phyloP scores from a whole-genome alignment of 2,329 filamentous ascomycete genomes.

The Metarhizium rileyi region DNA sequence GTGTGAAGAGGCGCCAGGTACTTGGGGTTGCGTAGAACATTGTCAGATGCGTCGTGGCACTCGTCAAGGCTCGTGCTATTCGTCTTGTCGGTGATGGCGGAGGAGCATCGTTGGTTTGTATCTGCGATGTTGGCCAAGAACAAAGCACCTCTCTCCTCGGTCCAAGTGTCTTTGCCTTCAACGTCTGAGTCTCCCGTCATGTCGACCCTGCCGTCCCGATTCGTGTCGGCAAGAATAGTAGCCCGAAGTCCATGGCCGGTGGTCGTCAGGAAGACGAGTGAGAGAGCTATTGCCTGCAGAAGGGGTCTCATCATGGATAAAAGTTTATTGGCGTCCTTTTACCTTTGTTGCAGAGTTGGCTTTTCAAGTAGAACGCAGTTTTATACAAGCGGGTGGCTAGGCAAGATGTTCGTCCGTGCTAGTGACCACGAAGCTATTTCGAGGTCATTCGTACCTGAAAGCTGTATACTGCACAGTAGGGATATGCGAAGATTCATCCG shows the following conservation, averaged over 20 bases:
- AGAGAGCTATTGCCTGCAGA: neutral
- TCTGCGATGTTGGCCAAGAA: constrained; percentile 29
- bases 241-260: constrained; percentile 3
- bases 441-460: too few relatives aligned
- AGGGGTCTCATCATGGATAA: neutral
- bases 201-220: constrained; percentile 25
- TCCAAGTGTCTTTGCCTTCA: constrained; percentile 16
- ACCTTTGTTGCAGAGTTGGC: too few relatives aligned
- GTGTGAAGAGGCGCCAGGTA: constrained; percentile 24
- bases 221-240: constrained; percentile 22
- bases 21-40: constrained; percentile 20
- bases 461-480: too few relatives aligned
- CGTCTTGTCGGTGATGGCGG: constrained; percentile 6
- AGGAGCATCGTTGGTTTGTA: constrained; percentile 20
- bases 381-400: too few relatives aligned
- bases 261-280: neutral
- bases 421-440: too few relatives aligned
- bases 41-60: constrained; percentile 27
- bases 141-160: constrained; percentile 18
- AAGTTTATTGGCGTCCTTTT: too few relatives aligned
- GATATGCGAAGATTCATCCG: too few relatives aligned
- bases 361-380: too few relatives aligned
- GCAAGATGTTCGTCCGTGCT: too few relatives aligned
- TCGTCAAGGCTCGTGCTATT: constrained; percentile 17
- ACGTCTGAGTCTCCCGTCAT: constrained; percentile 13